Conservation (phyloP, 2,329 filamentous ascomycete species). For the Fonsecaea nubica region DNA sequence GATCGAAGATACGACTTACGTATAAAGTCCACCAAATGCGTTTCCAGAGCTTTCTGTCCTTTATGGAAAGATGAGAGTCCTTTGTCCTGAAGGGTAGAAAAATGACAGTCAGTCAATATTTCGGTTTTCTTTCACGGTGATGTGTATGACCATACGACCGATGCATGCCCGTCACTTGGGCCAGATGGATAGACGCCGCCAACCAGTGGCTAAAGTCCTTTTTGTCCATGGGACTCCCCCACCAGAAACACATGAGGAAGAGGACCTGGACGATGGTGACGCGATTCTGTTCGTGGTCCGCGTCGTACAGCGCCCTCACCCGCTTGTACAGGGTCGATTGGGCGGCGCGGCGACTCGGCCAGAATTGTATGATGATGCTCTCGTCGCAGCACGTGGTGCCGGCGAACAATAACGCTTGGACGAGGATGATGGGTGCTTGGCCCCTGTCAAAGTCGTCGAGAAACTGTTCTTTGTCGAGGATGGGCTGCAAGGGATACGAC, state of each 20-base stretch:
- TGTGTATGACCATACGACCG: conserved; percentile 62
- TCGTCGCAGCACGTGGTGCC: conserved; percentile 93
- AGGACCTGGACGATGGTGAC: conserved; percentile 35
- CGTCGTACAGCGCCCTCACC: conserved; percentile 38
- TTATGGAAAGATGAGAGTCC: conserved; percentile 17
- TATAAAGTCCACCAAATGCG: conserved; percentile 39
- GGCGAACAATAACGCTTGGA: conserved; percentile 89
- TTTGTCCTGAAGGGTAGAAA: conserved; percentile 14
- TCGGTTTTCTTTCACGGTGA: conserved; percentile 23
- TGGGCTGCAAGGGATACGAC: conserved; percentile 91
- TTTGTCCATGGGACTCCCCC: conserved; percentile 37
- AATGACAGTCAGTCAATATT: conserved; percentile 26
- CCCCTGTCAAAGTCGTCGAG: conserved; percentile 89
- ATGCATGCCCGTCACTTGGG: conserved; percentile 96
- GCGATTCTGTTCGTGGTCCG: conserved; percentile 34
- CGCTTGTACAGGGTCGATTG: conserved; percentile 73
- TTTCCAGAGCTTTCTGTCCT: conserved; percentile 34
- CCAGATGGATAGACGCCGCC: conserved; percentile 77
- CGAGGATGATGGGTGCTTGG: conserved; percentile 83
- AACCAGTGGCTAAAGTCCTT: conserved; percentile 32
- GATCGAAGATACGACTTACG: conserved; percentile 10
- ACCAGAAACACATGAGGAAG: conserved; percentile 40
- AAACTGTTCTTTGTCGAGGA: conserved; percentile 89
- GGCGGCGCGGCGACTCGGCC: conserved; percentile 69
- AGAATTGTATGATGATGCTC: conserved; percentile 61